Conservation (phyloP, 2,329 filamentous ascomycete species). For the Neopestalotiopsis sp. region DNA sequence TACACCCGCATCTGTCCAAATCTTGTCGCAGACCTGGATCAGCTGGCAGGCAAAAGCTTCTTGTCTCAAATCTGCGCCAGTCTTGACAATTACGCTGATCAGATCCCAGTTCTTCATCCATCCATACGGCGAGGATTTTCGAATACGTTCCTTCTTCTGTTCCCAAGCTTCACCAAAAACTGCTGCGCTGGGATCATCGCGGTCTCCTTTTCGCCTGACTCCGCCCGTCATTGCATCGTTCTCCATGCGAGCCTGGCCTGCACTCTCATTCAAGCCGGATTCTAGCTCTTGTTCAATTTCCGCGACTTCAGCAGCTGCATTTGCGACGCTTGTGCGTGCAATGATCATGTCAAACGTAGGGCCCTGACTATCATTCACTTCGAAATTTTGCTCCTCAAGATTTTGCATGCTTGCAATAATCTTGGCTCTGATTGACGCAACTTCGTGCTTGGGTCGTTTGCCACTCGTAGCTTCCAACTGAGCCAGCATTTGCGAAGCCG, state of each 20-base stretch:
- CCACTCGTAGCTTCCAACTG: constrained; percentile 82
- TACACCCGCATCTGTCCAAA: constrained; percentile 76
- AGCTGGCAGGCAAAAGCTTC: constrained; percentile 88
- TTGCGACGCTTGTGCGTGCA: constrained; percentile 66
- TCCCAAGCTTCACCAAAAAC: constrained; percentile 89
- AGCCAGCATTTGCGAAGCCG: constrained; percentile 85
- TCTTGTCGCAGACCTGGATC: constrained; percentile 80
- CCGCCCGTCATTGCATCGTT: constrained; percentile 88
- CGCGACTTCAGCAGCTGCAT: constrained; percentile 43
- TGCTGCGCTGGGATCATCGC: constrained; percentile 84
- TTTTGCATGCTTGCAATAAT: constrained; percentile 92
- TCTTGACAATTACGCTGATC: constrained; percentile 87
- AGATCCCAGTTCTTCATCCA: constrained; percentile 93
- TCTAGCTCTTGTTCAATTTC: constrained; percentile 47
- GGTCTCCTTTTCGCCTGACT: constrained; percentile 79
- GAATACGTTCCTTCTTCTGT: constrained; percentile 82
- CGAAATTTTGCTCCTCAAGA: constrained; percentile 84
- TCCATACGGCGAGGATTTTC: constrained; percentile 82
- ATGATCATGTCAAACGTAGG: constrained; percentile 86
- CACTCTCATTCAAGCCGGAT: constrained; percentile 67
- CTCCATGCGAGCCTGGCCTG: constrained; percentile 84
- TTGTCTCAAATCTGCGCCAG: constrained; percentile 80
- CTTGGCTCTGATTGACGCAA: constrained; percentile 82
- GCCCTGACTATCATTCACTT: constrained; percentile 71
- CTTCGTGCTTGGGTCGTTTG: constrained; percentile 80